These are phyloP conservation scores for Daldinia vernicosa DNA, from an alignment of 495 filamentous ascomycete genomes.

Conservation along the genomic window DNA sequence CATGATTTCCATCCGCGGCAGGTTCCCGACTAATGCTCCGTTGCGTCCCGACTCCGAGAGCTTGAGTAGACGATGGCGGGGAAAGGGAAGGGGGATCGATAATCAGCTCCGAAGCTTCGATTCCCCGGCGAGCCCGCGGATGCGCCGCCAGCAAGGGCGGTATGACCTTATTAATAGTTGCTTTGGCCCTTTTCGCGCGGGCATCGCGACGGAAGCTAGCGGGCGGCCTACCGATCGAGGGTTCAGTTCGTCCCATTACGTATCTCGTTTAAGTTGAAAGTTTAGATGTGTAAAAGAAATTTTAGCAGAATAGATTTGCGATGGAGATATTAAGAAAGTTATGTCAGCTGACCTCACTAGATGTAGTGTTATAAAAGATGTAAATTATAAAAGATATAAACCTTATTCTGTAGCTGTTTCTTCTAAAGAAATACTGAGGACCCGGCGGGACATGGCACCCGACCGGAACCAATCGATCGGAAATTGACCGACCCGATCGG, in stretches of 20 bases:
- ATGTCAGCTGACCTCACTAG: too few species aligned
- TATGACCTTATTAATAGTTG: slow-evolving; percentile 61
- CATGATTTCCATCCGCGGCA: not conserved
- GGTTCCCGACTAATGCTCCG: not conserved
- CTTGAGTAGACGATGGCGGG: not conserved
- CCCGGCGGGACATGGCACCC: slow-evolving; percentile 5
- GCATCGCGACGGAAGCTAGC: slow-evolving; percentile 47
- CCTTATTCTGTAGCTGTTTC: too few species aligned
- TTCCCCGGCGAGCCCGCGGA: slow-evolving; percentile 58
- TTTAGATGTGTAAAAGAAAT: too few species aligned
- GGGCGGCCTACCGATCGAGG: slow-evolving; percentile 39
- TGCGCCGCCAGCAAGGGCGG: slow-evolving; percentile 59
- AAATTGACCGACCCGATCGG: slow-evolving; percentile 2
- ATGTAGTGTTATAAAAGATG: too few species aligned
- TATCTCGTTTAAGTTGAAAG: too few species aligned
- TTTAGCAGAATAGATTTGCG: too few species aligned
- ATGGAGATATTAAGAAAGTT: too few species aligned
- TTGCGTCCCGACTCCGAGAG: not conserved
- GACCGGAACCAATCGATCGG: not conserved
- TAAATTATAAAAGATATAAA: too few species aligned
- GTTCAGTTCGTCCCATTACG: slow-evolving; percentile 45
- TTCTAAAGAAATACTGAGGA: not conserved
- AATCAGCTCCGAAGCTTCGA: slow-evolving; percentile 59
- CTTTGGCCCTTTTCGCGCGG: slow-evolving; percentile 60
- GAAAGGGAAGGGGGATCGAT: slow-evolving; percentile 46